Conservation (phyloP, 2,329 filamentous ascomycete genomes). For the Alternaria solani region DNA sequence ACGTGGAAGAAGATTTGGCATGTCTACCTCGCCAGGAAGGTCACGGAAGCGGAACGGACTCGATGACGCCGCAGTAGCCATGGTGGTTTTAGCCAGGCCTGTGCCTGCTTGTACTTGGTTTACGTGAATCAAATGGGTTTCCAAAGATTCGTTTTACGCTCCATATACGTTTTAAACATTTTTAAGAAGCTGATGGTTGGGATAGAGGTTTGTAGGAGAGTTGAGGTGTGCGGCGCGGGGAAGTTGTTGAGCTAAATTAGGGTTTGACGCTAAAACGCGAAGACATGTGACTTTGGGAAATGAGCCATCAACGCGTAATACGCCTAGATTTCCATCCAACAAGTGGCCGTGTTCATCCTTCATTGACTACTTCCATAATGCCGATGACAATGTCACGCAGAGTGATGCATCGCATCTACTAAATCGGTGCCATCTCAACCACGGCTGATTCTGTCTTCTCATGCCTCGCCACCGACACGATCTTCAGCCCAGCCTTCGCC, state of each 20-base stretch:
- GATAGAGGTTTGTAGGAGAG: background rate
- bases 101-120: no score
- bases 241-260: background rate
- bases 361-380: background rate
- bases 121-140: no score
- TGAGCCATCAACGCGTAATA: background rate
- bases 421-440: slow-evolving; percentile 13
- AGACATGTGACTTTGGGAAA: background rate
- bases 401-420: background rate
- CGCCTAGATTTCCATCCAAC: background rate
- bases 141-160: no score
- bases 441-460: slow-evolving; percentile 13
- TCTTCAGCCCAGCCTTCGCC: slow-evolving; percentile 13
- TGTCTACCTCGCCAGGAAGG: slow-evolving; percentile 6
- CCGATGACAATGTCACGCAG: background rate
- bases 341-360: background rate
- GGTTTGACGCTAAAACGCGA: background rate
- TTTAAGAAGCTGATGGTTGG: background rate
- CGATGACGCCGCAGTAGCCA: background rate
- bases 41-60: slow-evolving; percentile 10
- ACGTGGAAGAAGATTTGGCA: no score
- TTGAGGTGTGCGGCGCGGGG: background rate
- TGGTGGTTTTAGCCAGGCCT: background rate
- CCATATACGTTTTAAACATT: background rate
- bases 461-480: slow-evolving; percentile 10